Evolutionary conservation across 345 rosid species (phyloP).

Genomic region (Brassica rapa): DNA sequence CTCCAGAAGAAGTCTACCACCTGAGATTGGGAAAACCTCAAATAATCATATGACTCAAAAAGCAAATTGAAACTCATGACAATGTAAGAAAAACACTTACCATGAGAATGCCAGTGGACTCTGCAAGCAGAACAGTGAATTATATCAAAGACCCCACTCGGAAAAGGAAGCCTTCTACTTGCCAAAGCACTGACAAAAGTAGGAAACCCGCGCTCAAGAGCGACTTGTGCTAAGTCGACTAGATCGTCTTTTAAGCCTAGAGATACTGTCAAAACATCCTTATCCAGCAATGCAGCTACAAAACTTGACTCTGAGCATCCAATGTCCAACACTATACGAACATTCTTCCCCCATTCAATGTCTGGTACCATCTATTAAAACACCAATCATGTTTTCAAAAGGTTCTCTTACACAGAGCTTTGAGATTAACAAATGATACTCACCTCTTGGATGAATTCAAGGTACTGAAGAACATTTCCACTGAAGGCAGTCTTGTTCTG

Average conservation of each 20-base stretch:
- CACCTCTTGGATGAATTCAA: slow-evolving; percentile 95
- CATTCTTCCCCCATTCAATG: slow-evolving; percentile 98
- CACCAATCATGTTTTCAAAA: slow-evolving; percentile 43
- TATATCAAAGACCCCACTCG: slow-evolving; percentile 86
- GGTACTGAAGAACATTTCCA: slow-evolving; percentile 83
- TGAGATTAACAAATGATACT: slow-evolving; percentile 23
- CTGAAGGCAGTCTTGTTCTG: slow-evolving; percentile 69
- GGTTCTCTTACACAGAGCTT: slow-evolving; percentile 24
- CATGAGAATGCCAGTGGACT: slow-evolving; percentile 81
- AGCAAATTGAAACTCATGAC: not conserved
- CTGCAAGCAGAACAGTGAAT: slow-evolving; percentile 85
- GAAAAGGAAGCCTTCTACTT: slow-evolving; percentile 82
- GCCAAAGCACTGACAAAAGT: slow-evolving; percentile 69
- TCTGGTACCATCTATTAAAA: slow-evolving; percentile 92
- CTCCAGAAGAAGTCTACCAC: slow-evolving; percentile 85
- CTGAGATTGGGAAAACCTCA: slow-evolving; percentile 41
- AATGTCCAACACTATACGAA: slow-evolving; percentile 79
- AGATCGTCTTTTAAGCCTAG: slow-evolving; percentile 91
- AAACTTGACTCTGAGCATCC: slow-evolving; percentile 79
- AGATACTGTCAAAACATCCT: slow-evolving; percentile 68
- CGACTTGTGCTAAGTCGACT: slow-evolving; percentile 86
- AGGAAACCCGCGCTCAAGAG: slow-evolving; percentile 93
- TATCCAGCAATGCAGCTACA: slow-evolving; percentile 75
- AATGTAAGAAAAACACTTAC: slow-evolving; percentile 42
- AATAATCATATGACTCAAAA: slow-evolving; percentile 9